These are phyloP conservation scores for Coniella lustricola DNA, from an alignment of 2,329 filamentous ascomycete species.

Conservation along the genomic window DNA sequence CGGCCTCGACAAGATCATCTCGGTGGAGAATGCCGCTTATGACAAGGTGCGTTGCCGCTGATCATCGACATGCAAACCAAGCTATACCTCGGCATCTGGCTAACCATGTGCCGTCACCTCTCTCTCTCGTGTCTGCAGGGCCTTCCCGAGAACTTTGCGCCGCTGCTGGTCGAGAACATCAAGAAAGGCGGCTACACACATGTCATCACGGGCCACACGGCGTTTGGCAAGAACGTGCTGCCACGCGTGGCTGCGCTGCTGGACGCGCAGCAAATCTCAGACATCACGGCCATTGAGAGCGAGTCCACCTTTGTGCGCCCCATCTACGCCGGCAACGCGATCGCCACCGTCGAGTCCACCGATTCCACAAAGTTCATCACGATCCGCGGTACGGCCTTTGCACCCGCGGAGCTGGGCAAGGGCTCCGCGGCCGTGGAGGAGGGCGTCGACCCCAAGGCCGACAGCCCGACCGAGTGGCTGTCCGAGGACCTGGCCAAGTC, in stretches of 20 bases:
- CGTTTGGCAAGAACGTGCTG: constrained; percentile 93
- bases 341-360: constrained; percentile 86
- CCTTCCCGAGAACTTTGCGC: constrained; percentile 89
- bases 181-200: constrained; percentile 94
- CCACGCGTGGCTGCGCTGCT: constrained; percentile 86
- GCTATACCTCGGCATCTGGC: not conserved
- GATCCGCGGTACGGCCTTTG: constrained; percentile 87
- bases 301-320: constrained; percentile 94
- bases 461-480: constrained; percentile 75
- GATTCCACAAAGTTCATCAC: constrained; percentile 86
- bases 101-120: not conserved
- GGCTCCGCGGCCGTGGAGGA: constrained; percentile 73
- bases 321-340: constrained; percentile 96
- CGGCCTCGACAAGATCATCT: constrained; percentile 86
- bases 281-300: constrained; percentile 78
- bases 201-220: constrained; percentile 81
- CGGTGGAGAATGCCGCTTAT: constrained; percentile 81
- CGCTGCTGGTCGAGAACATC: constrained; percentile 89
- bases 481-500: constrained; percentile 90
- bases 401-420: constrained; percentile 61
- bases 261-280: constrained; percentile 88
- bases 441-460: constrained; percentile 74
- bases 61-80: not conserved
- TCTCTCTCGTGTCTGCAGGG: constrained; percentile 46
- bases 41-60: constrained; percentile 59